These are phyloP conservation scores for Garcia nutans DNA, from an alignment of 345 rosid species.

Conservation along the genomic window DNA sequence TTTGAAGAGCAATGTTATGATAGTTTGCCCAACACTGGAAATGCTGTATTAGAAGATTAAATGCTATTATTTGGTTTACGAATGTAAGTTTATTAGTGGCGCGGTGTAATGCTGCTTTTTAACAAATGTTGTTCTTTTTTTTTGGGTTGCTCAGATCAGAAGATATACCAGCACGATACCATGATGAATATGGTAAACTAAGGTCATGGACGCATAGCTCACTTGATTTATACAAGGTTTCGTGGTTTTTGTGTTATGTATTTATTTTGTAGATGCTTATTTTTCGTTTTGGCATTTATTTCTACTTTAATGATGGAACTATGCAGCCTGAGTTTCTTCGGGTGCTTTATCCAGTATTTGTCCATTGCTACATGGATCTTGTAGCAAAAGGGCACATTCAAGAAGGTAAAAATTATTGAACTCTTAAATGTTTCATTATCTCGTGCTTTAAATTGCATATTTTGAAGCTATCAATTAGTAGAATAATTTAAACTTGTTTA, in stretches of 20 bases:
- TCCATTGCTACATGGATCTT: conserved; percentile 92
- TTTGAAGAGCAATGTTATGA: not conserved
- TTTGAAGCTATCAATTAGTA: not conserved
- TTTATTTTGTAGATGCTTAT: not conserved
- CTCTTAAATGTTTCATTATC: conserved; percentile 4
- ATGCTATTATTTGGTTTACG: not conserved
- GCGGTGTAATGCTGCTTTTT: not conserved
- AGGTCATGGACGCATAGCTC: conserved; percentile 84
- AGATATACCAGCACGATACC: conserved; percentile 58
- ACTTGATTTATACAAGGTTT: conserved; percentile 84
- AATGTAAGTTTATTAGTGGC: not conserved
- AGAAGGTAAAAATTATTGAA: conserved; percentile 52
- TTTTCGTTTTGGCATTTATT: no score
- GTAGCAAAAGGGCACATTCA: conserved; percentile 76
- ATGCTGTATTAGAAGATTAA: not conserved
- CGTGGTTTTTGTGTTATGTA: not conserved
- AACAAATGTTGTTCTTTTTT: not conserved
- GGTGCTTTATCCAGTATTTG: conserved; percentile 92
- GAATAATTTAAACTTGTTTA: not conserved
- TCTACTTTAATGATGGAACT: not conserved
- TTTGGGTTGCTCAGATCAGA: conserved; percentile 45
- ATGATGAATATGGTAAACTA: conserved; percentile 72
- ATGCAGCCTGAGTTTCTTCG: conserved; percentile 93
- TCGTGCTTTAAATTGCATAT: not conserved
- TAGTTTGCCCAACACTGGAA: not conserved